Evolutionary conservation across 164 flowering plant genomes (phyloP).

Genomic region (Stephania yunnanensis): DNA sequence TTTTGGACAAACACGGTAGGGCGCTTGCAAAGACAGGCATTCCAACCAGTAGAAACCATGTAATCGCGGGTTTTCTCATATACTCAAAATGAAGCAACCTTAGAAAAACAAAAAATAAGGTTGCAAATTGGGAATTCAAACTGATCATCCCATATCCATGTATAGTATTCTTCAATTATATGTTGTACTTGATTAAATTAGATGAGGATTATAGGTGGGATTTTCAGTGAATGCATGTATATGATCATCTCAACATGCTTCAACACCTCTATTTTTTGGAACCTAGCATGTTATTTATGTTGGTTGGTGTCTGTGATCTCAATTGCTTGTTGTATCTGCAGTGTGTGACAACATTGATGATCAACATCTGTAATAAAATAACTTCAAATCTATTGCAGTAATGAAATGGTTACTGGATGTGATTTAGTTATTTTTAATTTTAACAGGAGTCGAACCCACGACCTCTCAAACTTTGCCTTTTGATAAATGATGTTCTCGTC

Average conservation of each 20-base stretch:
- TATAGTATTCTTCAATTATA: background rate
- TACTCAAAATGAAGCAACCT: constrained; percentile 61
- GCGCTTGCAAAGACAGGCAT: constrained; percentile 76
- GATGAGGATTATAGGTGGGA: background rate
- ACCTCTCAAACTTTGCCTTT: too few relatives aligned
- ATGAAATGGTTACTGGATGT: too few relatives aligned
- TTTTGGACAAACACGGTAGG: constrained; percentile 69
- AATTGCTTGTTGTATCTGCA: background rate
- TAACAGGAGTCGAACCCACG: too few relatives aligned
- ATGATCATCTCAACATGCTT: background rate
- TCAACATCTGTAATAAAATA: background rate
- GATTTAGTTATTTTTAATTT: too few relatives aligned
- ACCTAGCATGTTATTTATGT: background rate
- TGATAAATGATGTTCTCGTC: too few relatives aligned
- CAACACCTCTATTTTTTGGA: background rate
- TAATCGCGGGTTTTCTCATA: constrained; percentile 68
- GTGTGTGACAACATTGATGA: background rate
- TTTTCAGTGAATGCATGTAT: background rate
- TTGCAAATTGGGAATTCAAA: constrained; percentile 1
- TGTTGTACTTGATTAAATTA: background rate
- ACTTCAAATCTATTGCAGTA: background rate
- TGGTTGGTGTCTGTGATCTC: background rate
- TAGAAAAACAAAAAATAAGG: constrained; percentile 2
- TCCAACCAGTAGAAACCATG: constrained; percentile 69
- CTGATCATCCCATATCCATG: background rate